Evolutionary conservation across 106 monocot species (phyloP).

Genomic region (Vanilla planifolia): DNA sequence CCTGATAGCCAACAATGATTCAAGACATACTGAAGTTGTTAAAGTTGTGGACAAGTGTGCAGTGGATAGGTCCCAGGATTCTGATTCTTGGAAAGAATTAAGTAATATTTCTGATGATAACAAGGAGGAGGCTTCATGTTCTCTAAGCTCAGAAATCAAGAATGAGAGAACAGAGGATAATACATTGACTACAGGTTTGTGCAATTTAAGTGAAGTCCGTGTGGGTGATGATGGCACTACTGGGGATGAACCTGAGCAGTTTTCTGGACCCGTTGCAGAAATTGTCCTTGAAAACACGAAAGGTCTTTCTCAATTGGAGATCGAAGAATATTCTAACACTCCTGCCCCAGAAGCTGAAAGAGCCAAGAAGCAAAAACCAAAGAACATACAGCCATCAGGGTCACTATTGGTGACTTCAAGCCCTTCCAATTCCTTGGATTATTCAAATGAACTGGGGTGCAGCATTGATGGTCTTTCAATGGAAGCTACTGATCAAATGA

Average conservation of each 20-base stretch:
- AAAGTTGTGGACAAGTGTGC: slow-evolving; percentile 46
- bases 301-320: slow-evolving; percentile 37
- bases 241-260: slow-evolving; percentile 23
- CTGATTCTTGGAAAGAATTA: slow-evolving; percentile 32
- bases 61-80: slow-evolving; percentile 19
- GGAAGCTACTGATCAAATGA: slow-evolving; percentile 37
- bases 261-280: slow-evolving; percentile 17
- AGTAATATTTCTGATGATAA: slow-evolving; percentile 12
- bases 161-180: slow-evolving; percentile 19
- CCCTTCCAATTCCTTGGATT: slow-evolving; percentile 51
- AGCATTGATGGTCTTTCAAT: slow-evolving; percentile 16
- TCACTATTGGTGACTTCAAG: slow-evolving; percentile 43
- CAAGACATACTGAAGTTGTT: slow-evolving; percentile 24
- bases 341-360: slow-evolving; percentile 28
- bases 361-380: slow-evolving; percentile 52
- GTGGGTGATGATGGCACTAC: slow-evolving; percentile 19
- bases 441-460: slow-evolving; percentile 47
- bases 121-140: slow-evolving; percentile 16
- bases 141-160: slow-evolving; percentile 21
- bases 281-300: slow-evolving; percentile 25
- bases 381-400: slow-evolving; percentile 32
- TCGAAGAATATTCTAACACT: slow-evolving; percentile 17
- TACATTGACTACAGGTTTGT: slow-evolving; percentile 10
- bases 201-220: slow-evolving; percentile 25
- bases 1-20: slow-evolving; percentile 15